Base-by-base conservation (phyloP, 257 asterid species). In the Rubia yunnanensis region DNA sequence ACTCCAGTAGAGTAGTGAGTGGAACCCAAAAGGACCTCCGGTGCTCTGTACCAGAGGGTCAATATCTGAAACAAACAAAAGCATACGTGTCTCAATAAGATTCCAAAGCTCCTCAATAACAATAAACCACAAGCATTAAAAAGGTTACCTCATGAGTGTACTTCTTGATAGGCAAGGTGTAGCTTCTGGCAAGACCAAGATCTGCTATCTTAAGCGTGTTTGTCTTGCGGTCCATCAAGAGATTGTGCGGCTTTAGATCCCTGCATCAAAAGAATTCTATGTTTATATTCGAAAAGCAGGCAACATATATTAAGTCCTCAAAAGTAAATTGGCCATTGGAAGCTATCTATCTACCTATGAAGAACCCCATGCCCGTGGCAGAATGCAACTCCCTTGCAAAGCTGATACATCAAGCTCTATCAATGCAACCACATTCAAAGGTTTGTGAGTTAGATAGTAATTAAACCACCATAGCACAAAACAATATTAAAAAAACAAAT, bases 41-140 rank as follows among this genome's bases (percentile, higher is more conserved):
- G 99, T 73, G 99, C 99, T 77, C 99, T 86, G 59, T 94, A 90
- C 99, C 99, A 94, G 23, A 94, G 95, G 64, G 99, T 94, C 81
- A 94, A 78, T 70, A 92, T 89, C 99, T 92, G 87, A 66, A 63
- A 65, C 39, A 15, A 44, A 22, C 70, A 57, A 24, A 46, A 59
- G 53, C 9, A 15, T 49, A 17, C 48, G 18, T 60, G 52, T 1
- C 46, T 22, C 9, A 24, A 14, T 11, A 64, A 31, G 44, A 5
- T 13, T 65, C 60, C 8, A 50, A 9, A 1, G 10, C 9, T 10
- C 53, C 34, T 15, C 17, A 17, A 50, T 18, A 39, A 4, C 1
- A 14, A 55, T 20, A 10, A 13, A 20, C 26, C 14, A 18, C 13
- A 7, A 2, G n/a, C 7, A 39, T 18, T 28, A 46, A 35, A 32